Conservation (phyloP, 2,329 filamentous ascomycete genomes). For the Sordariomycetes sp. region DNA sequence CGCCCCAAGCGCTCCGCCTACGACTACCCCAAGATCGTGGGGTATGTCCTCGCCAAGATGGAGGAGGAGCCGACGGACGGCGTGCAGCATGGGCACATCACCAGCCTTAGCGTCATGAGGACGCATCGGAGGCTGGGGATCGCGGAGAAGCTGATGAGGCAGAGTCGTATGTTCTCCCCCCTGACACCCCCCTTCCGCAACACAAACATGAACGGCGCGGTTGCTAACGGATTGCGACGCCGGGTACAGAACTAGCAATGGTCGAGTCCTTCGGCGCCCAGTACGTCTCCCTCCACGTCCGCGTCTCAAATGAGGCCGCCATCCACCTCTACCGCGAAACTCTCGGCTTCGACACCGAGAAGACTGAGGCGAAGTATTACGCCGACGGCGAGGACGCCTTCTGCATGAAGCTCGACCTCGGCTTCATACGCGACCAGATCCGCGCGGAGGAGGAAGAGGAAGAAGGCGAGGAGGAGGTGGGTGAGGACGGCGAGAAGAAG, state of each 20-base stretch:
- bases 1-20: slow-evolving; percentile 65
- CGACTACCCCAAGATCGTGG: slow-evolving; percentile 93
- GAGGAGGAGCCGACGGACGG: slow-evolving; percentile 93
- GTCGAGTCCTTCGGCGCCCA: slow-evolving; percentile 82
- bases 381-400: slow-evolving; percentile 95
- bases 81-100: slow-evolving; percentile 90
- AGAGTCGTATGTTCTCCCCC: slow-evolving; percentile 57
- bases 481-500: slow-evolving; percentile 21
- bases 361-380: slow-evolving; percentile 83
- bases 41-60: slow-evolving; percentile 99
- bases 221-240: too few relatives aligned
- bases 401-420: slow-evolving; percentile 81
- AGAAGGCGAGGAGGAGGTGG: slow-evolving; percentile 29
- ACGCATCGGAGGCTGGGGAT: slow-evolving; percentile 85
- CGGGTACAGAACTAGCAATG: slow-evolving; percentile 70
- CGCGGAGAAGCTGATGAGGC: slow-evolving; percentile 94
- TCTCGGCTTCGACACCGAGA: slow-evolving; percentile 77
- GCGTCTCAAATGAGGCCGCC: slow-evolving; percentile 83
- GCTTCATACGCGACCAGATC: slow-evolving; percentile 37
- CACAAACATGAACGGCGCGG: too few relatives aligned
- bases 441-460: slow-evolving; percentile 24
- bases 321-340: slow-evolving; percentile 88
- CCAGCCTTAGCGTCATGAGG: slow-evolving; percentile 86
- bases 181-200: not conserved
- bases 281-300: slow-evolving; percentile 93